Percentiles rank a stretch among this genome's conserved stretches.
phyloP scores from a whole-genome alignment of 495 filamentous ascomycete species.

The Daldinia childiae region DNA sequence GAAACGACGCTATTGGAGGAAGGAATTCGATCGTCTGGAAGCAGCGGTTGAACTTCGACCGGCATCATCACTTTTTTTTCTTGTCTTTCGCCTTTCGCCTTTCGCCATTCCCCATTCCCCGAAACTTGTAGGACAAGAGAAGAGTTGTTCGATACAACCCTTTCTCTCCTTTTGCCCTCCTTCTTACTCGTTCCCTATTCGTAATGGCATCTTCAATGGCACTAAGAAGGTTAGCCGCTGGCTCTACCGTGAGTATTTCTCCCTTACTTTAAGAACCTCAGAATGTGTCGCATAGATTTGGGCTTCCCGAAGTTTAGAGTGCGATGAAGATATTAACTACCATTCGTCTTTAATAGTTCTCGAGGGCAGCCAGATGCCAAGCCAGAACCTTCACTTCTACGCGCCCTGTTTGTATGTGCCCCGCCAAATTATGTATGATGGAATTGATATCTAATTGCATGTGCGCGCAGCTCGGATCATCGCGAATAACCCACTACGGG shows the following conservation, averaged over 20 bases:
- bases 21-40: slow-evolving; percentile 37
- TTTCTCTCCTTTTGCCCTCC: slow-evolving; percentile 12
- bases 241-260: slow-evolving; percentile 55
- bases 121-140: slow-evolving; percentile 46
- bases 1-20: slow-evolving; percentile 46
- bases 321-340: slow-evolving; percentile 7
- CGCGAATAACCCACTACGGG: slow-evolving; percentile 82
- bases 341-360: slow-evolving; percentile 50
- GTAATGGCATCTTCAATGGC: slow-evolving; percentile 64
- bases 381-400: slow-evolving; percentile 86
- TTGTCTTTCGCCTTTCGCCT: slow-evolving; percentile 9
- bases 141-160: slow-evolving; percentile 36
- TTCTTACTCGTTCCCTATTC: slow-evolving; percentile 11
- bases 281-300: slow-evolving; percentile 7
- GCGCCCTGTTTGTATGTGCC: slow-evolving; percentile 74
- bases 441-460: slow-evolving; percentile 41
- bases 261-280: slow-evolving; percentile 23
- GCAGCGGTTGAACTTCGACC: slow-evolving; percentile 46
- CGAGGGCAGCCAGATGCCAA: slow-evolving; percentile 60
- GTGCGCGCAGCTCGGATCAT: slow-evolving; percentile 71
- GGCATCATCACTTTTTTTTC: slow-evolving; percentile 45
- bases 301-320: slow-evolving; percentile 5
- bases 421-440: slow-evolving; percentile 10
- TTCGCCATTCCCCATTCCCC: slow-evolving; percentile 26
- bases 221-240: slow-evolving; percentile 57